Base-by-base conservation (phyloP, 495 filamentous ascomycete genomes). In the Talaromyces trachyspermus region DNA sequence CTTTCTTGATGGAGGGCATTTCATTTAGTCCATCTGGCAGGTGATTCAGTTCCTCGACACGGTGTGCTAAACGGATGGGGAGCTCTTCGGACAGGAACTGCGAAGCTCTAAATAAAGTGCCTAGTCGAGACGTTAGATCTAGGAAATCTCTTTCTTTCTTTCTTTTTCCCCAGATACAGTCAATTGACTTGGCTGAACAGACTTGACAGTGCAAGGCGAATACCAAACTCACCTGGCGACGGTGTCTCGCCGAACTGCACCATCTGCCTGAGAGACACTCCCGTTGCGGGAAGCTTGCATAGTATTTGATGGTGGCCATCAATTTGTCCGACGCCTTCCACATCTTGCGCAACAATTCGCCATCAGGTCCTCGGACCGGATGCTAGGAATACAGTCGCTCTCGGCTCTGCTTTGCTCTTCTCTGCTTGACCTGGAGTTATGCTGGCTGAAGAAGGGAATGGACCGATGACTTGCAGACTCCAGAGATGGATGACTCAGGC, bases 261-360 rank as follows among this genome's bases (percentile, higher is more conserved):
- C 92, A 97, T 97, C 74, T 98, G 92, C 63, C 92, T 77, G 63
- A 98, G 72, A 57, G 89, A 95, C 56, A 95, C 90, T 52, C 92
- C 92, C 30, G 94, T 98, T 49, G 92, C 92, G 49, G 94, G 67
- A 97, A 97, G 73, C 80, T 84, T 62, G 88, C 85, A 78, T 96
- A 96, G 75, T 96, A 91, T 65, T 86, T 88, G 86, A 98, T 98
- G 80, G 85, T 95, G 54, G 95, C 84, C 89, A 95, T 91, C 83
- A 98, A 66, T 69, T 78, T 72, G 68, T 92, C 86, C 44, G 86
- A 83, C 66, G 77, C 80, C 74, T 85, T 95, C 90, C 90, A 96
- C 85, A 89, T 89, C 51, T 57, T 82, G 70, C 48, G 14, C 29
- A 19, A 23, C 12, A 23, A 46, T 22, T 46, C 15, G 44, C 46